A percentile compares a stretch with the other conserved stretches of the same genome.
Conservation (phyloP, 2,329 filamentous ascomycete genomes). For the Botryotinia convoluta region DNA sequence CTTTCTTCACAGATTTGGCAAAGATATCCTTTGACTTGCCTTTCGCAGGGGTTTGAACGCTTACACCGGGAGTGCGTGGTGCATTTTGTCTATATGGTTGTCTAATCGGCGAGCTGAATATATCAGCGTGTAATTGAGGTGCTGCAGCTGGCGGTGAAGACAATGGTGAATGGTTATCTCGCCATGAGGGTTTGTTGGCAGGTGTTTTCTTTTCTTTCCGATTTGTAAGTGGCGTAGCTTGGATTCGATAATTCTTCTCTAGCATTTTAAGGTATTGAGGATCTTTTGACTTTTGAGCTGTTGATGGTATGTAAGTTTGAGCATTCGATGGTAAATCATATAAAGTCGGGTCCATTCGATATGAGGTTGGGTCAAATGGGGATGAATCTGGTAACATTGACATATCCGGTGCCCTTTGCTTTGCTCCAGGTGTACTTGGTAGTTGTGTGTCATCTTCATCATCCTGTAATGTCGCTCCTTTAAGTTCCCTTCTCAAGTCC, state of each 20-base stretch:
- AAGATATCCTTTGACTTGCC: conserved; percentile 52
- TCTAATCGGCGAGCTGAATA: conserved; percentile 74
- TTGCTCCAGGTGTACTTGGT: conserved; percentile 38
- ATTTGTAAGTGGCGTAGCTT: conserved; percentile 76
- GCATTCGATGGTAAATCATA: conserved; percentile 38
- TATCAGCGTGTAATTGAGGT: conserved; percentile 78
- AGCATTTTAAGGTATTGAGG: conserved; percentile 86
- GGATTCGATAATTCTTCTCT: conserved; percentile 92
- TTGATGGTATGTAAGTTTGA: conserved; percentile 19
- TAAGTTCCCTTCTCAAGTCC: conserved; percentile 65
- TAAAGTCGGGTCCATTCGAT: conserved; percentile 43
- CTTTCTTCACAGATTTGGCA: conserved; percentile 33
- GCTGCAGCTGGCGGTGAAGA: conserved; percentile 77
- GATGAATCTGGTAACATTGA: conserved; percentile 61
- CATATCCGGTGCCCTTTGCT: conserved; percentile 57
- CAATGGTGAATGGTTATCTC: conserved; percentile 42
- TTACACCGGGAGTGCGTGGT: conserved; percentile 76
- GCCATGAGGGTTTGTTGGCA: conserved; percentile 37
- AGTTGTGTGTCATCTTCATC: conserved; percentile 42
- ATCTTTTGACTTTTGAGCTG: conserved; percentile 52
- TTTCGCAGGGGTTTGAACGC: conserved; percentile 73
- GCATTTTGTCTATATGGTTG: conserved; percentile 35
- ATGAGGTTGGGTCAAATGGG: conserved; percentile 50
- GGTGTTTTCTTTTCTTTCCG: conserved; percentile 27
- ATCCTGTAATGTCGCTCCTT: conserved; percentile 40